These are phyloP conservation scores for Samsoniella hepiali DNA, from an alignment of 2,329 filamentous ascomycete species.

Conservation along the genomic window DNA sequence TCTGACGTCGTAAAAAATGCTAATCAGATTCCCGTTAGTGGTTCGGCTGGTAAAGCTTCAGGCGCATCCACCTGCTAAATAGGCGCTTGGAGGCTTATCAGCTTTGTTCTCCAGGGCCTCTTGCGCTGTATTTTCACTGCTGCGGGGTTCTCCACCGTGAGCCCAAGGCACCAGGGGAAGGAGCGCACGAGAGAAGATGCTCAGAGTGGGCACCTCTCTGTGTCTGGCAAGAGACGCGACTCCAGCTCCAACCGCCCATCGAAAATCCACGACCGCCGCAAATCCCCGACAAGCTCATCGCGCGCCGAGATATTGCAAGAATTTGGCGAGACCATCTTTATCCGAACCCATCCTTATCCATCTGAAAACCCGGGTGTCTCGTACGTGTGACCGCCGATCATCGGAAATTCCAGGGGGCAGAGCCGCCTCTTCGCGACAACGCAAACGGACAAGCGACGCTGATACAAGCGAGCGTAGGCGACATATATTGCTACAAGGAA, in stretches of 20 bases:
- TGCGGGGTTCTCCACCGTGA: slow-evolving; percentile 3
- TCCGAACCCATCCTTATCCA: no score
- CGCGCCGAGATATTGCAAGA: not conserved
- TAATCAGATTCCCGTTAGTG: no score
- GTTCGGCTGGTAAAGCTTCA: no score
- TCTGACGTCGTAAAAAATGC: no score
- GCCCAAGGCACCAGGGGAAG: not conserved
- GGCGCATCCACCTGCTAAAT: no score
- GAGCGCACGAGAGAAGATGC: not conserved
- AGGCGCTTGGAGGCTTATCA: not conserved
- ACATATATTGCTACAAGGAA: not conserved
- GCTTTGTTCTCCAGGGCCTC: not conserved
- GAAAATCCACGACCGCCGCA: not conserved
- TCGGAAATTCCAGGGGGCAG: not conserved
- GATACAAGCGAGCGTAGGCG: not conserved
- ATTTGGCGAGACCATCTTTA: no score
- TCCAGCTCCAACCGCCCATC: not conserved
- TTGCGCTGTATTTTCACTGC: not conserved
- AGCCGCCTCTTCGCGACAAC: not conserved
- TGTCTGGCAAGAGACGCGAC: slow-evolving; percentile 1
- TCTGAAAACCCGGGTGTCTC: not conserved
- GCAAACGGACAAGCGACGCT: not conserved
- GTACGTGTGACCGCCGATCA: slow-evolving; percentile 9
- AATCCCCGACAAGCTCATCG: not conserved
- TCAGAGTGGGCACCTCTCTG: not conserved